Percentiles rank a stretch among this genome's conserved stretches.
These are phyloP conservation scores for Yamadazyma laniorum DNA, from an alignment of 805 yeast species.

Conservation along the genomic window DNA sequence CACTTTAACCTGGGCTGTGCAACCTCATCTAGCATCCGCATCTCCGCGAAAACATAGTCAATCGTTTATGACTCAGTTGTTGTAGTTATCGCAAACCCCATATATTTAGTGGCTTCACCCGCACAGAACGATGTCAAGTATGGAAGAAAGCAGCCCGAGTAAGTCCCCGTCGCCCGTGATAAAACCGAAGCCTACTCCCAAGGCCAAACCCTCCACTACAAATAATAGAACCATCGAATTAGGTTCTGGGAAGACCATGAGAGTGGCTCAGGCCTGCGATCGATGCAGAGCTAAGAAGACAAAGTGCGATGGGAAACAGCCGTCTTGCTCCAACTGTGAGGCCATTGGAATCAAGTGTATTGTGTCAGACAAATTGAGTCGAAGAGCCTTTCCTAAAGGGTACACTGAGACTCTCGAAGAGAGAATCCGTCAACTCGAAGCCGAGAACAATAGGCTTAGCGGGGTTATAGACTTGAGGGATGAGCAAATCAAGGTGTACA, in stretches of 20 bases:
- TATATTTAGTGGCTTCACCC: background rate
- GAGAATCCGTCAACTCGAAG: conserved; percentile 79
- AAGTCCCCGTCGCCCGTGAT: background rate
- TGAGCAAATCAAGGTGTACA: conserved; percentile 51
- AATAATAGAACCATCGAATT: conserved; percentile 55
- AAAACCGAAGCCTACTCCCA: conserved; percentile 4
- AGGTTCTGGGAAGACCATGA: conserved; percentile 53
- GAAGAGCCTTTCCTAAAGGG: conserved; percentile 88
- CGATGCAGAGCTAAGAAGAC: conserved; percentile 81
- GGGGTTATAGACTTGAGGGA: conserved; percentile 64
- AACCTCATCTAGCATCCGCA: conserved; percentile 1
- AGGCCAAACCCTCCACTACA: conserved; percentile 14
- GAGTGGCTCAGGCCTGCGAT: conserved; percentile 91
- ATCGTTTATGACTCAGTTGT: conserved; percentile 7
- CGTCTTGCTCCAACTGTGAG: conserved; percentile 74
- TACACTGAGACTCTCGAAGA: conserved; percentile 89
- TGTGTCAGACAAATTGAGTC: conserved; percentile 79
- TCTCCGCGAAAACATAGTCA: conserved; percentile 6
- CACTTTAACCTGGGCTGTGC: too few species aligned
- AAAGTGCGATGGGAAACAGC: conserved; percentile 72
- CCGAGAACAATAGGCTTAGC: conserved; percentile 68
- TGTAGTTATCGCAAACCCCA: conserved; percentile 6
- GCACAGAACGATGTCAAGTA: conserved; percentile 2
- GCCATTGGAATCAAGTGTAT: conserved; percentile 85
- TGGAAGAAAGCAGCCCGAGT: background rate